phyloP scores from a whole-genome alignment of 73 alveolate genomes.

The Symbiodinium natans region DNA sequence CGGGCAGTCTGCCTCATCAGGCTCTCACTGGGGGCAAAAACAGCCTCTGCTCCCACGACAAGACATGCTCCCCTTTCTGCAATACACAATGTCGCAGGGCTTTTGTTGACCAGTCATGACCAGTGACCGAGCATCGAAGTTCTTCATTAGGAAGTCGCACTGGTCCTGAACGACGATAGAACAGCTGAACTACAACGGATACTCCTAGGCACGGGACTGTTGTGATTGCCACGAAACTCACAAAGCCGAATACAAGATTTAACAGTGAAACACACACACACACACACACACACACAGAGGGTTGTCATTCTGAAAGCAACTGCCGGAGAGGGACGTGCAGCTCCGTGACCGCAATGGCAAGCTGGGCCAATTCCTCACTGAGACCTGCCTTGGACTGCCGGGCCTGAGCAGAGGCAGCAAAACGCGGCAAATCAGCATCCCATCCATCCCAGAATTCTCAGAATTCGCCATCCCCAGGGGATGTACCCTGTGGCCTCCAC shows the following conservation, averaged over 20 bases:
- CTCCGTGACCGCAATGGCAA: slow-evolving; percentile 25
- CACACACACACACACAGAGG: too few relatives aligned
- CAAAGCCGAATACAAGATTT: too few relatives aligned
- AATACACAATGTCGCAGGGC: too few relatives aligned
- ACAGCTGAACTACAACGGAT: too few relatives aligned
- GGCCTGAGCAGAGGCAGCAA: neutral
- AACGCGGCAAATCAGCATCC: neutral
- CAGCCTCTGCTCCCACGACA: neutral
- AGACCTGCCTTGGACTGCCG: slow-evolving; percentile 76
- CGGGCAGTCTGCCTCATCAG: slow-evolving; percentile 75
- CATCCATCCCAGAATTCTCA: neutral
- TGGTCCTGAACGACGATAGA: slow-evolving; percentile 5
- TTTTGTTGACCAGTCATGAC: neutral
- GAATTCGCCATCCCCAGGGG: neutral
- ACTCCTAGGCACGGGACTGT: too few relatives aligned
- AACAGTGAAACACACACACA: too few relatives aligned
- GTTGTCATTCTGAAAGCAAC: too few relatives aligned
- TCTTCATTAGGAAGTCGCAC: slow-evolving; percentile 45
- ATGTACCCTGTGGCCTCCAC: neutral
- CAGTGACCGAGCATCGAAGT: slow-evolving; percentile 45
- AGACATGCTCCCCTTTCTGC: too few relatives aligned
- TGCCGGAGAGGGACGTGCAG: slow-evolving; percentile 29
- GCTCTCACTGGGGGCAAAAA: neutral
- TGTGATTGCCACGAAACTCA: too few relatives aligned
- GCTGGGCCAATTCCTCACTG: slow-evolving; percentile 16